Conservation (phyloP, 1,284 basidiomycete genomes). For the Moesziomyces sp. region DNA sequence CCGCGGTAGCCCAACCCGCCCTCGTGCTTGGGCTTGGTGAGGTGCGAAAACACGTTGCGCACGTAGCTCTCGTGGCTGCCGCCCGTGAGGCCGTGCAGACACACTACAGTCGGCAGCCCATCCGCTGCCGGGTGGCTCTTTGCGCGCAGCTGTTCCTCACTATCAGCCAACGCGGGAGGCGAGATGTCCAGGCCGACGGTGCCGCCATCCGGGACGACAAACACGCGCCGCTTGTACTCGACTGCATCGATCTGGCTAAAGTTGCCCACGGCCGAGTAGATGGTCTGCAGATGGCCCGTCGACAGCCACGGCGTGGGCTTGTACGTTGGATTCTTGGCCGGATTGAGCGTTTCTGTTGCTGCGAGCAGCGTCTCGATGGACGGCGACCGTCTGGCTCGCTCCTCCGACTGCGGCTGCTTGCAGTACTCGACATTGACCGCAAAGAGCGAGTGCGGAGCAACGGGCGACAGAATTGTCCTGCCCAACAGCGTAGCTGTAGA, state of each 20-base stretch:
- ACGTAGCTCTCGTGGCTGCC: constrained; percentile 65
- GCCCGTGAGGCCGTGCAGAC: constrained; percentile 65
- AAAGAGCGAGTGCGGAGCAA: constrained; percentile 43
- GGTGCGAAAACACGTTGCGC: constrained; percentile 55
- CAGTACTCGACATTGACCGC: constrained; percentile 49
- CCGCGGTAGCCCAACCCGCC: constrained; percentile 74
- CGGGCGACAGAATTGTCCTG: constrained; percentile 33
- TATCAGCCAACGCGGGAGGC: constrained; percentile 39
- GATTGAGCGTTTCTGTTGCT: constrained; percentile 34
- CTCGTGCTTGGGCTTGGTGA: constrained; percentile 52
- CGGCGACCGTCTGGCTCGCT: constrained; percentile 9
- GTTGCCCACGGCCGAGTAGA: constrained; percentile 58
- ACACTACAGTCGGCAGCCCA: constrained; percentile 57
- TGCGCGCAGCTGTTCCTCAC: constrained; percentile 29
- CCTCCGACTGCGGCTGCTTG: constrained; percentile 12
- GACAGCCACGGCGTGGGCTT: constrained; percentile 54
- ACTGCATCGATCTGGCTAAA: constrained; percentile 55
- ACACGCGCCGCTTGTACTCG: constrained; percentile 57
- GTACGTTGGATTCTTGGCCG: constrained; percentile 27
- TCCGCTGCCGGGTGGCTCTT: constrained; percentile 20
- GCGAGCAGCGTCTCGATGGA: constrained; percentile 33
- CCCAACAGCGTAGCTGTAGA: constrained; percentile 40
- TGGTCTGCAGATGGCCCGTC: constrained; percentile 63
- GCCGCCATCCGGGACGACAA: constrained; percentile 64
- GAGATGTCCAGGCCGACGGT: constrained; percentile 61